Evolutionary conservation across 2,329 filamentous ascomycete species (phyloP).

Genomic region (Dactylonectria macrodidyma): DNA sequence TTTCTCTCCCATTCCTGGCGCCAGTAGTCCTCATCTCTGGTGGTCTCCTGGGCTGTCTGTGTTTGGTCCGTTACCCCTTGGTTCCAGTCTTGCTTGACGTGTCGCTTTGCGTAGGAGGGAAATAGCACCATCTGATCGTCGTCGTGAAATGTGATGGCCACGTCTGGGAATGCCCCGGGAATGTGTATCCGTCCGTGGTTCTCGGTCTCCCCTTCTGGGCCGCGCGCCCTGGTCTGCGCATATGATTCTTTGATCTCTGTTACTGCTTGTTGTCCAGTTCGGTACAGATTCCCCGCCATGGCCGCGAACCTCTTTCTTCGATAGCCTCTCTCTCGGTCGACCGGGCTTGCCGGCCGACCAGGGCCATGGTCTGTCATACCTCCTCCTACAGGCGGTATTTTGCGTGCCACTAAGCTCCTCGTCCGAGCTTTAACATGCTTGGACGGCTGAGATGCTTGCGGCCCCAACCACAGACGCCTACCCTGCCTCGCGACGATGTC

Average conservation of each 20-base stretch:
- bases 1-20: conserved; percentile 82
- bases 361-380: conserved; percentile 49
- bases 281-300: conserved; percentile 71
- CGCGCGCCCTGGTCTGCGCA: conserved; percentile 64
- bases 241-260: conserved; percentile 73
- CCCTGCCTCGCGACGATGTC: conserved; percentile 59
- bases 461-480: conserved; percentile 63
- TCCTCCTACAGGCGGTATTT: conserved; percentile 48
- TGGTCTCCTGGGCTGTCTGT: conserved; percentile 54
- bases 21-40: conserved; percentile 81
- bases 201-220: conserved; percentile 48
- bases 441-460: conserved; percentile 44
- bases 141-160: conserved; percentile 83
- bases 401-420: conserved; percentile 48
- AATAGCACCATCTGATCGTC: conserved; percentile 96
- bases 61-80: conserved; percentile 48
- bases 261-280: conserved; percentile 70
- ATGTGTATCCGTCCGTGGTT: conserved; percentile 61
- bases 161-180: conserved; percentile 86
- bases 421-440: conserved; percentile 54
- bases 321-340: conserved; percentile 74
- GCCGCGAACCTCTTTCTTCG: conserved; percentile 83
- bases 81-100: conserved; percentile 67
- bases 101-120: conserved; percentile 89
- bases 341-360: conserved; percentile 46